phyloP scores from a whole-genome alignment of 257 asterid genomes.

The Leonotis leonurus region DNA sequence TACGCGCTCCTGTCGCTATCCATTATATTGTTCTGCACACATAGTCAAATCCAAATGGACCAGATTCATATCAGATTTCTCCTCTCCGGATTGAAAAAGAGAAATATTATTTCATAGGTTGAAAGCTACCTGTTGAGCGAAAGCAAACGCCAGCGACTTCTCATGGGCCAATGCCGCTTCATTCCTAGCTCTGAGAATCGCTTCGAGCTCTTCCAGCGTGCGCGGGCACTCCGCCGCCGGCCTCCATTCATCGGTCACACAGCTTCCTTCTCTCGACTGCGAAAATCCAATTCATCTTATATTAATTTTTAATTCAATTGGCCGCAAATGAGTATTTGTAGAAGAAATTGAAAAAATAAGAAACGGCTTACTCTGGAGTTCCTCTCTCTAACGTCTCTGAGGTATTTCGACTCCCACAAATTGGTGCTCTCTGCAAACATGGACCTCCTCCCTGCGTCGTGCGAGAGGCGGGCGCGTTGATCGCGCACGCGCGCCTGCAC shows the following conservation, averaged over 20 bases:
- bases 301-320: not conserved
- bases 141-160: conserved; percentile 55
- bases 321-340: not conserved
- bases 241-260: conserved; percentile 58
- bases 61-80: not conserved
- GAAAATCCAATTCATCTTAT: not conserved
- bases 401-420: conserved; percentile 62
- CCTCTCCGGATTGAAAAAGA: not conserved
- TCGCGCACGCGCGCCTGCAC: conserved; percentile 88
- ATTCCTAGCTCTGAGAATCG: conserved; percentile 58
- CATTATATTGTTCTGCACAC: conserved; percentile 30
- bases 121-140: conserved; percentile 54
- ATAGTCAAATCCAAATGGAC: not conserved
- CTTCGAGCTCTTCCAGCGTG: conserved; percentile 69
- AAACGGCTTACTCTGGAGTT: conserved; percentile 41
- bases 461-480: conserved; percentile 72
- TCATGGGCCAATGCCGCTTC: conserved; percentile 59
- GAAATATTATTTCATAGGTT: not conserved
- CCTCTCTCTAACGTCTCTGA: conserved; percentile 45
- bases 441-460: conserved; percentile 66
- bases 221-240: conserved; percentile 45
- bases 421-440: conserved; percentile 63
- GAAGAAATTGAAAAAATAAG: too few relatives aligned
- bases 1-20: conserved; percentile 20
- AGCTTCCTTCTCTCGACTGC: conserved; percentile 67